phyloP scores from a whole-genome alignment of 805 yeast genomes.

The Ascoidea tarda region DNA sequence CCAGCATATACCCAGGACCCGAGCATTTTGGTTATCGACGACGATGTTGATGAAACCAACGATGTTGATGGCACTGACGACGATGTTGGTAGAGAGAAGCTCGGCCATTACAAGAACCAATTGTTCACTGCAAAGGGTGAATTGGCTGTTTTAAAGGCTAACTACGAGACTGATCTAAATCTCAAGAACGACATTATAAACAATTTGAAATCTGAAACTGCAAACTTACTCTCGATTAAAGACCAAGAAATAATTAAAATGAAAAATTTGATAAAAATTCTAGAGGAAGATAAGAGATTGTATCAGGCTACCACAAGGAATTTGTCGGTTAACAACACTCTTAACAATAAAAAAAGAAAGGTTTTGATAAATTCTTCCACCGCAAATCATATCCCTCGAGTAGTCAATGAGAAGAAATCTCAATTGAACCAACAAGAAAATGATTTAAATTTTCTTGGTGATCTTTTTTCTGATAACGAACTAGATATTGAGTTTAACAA shows the following conservation, averaged over 20 bases:
- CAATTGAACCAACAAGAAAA: background rate
- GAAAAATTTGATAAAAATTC: too few species aligned
- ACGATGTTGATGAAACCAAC: background rate
- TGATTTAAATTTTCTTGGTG: background rate
- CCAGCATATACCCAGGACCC: background rate
- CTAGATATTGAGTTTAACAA: background rate
- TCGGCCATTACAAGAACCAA: too few species aligned
- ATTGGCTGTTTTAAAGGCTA: background rate
- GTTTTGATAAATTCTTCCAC: background rate
- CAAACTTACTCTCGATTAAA: too few species aligned
- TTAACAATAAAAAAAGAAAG: background rate
- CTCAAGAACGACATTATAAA: too few species aligned
- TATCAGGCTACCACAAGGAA: background rate
- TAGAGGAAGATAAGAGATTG: background rate
- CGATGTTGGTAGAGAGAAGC: background rate
- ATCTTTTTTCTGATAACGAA: background rate
- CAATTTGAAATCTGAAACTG: background rate
- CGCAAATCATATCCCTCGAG: background rate
- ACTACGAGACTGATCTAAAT: background rate
- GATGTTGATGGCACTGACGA: background rate
- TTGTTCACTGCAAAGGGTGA: background rate
- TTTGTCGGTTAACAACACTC: background rate
- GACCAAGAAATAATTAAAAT: background rate
- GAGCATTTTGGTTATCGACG: background rate
- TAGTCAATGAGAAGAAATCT: background rate